A percentile compares a stretch with the other conserved stretches of the same genome.
These are phyloP conservation scores for Xylaria intraflava DNA, from an alignment of 495 filamentous ascomycete genomes.

Conservation along the genomic window DNA sequence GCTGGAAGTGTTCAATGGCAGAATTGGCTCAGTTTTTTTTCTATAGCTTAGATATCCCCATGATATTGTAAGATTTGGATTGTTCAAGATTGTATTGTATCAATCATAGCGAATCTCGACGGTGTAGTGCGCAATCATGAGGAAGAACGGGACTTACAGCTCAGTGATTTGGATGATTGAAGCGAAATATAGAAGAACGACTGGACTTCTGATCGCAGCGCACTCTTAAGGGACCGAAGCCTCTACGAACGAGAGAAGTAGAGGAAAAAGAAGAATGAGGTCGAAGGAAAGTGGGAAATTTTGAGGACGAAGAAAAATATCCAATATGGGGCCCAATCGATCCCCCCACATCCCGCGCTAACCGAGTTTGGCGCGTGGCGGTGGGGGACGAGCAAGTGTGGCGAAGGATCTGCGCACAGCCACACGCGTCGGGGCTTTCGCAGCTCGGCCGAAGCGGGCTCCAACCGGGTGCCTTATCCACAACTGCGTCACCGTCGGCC, in stretches of 20 bases:
- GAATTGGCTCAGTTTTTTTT: slow-evolving; percentile 56
- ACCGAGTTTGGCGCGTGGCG: neutral
- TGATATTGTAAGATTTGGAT: slow-evolving; percentile 72
- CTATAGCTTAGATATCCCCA: slow-evolving; percentile 60
- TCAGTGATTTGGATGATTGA: slow-evolving; percentile 1
- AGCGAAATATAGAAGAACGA: neutral
- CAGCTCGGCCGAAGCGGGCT: slow-evolving; percentile 3
- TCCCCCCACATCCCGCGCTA: neutral
- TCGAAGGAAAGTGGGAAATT: neutral
- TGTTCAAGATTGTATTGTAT: slow-evolving; percentile 51
- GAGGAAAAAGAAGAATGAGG: slow-evolving; percentile 10
- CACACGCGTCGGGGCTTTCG: neutral
- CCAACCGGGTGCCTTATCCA: slow-evolving; percentile 13
- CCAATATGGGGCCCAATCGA: neutral
- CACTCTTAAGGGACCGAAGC: neutral
- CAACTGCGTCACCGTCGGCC: neutral
- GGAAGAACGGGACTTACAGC: slow-evolving; percentile 13
- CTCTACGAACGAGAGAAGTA: neutral
- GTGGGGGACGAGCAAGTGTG: slow-evolving; percentile 12
- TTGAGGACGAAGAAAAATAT: slow-evolving; percentile 5
- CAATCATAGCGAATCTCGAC: slow-evolving; percentile 48
- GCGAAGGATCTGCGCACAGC: slow-evolving; percentile 8
- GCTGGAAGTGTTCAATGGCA: neutral
- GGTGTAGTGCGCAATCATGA: slow-evolving; percentile 1
- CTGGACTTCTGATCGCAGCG: neutral